These are phyloP conservation scores for Psilocybe cyanescens DNA, from an alignment of 768 basidiomycete species.

Conservation along the genomic window DNA sequence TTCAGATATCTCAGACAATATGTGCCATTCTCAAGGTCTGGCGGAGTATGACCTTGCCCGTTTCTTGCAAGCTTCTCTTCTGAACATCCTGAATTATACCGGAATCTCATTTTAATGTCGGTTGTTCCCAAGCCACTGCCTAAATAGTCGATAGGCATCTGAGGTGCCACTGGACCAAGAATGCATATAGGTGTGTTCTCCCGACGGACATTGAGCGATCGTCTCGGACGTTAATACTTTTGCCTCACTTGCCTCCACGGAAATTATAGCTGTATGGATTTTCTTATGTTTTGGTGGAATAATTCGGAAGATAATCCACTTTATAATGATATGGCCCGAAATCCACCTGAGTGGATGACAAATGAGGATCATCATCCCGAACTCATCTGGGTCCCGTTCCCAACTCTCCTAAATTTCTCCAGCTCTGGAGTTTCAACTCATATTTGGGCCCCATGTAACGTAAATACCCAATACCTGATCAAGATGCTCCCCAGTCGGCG, in stretches of 20 bases:
- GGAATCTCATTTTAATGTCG: background rate
- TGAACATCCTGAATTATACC: background rate
- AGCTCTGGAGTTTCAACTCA: too few relatives aligned
- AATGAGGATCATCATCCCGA: background rate
- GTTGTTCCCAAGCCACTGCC: background rate
- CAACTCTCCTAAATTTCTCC: too few relatives aligned
- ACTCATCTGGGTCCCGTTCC: background rate
- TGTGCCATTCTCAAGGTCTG: background rate
- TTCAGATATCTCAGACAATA: background rate
- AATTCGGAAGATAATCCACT: background rate
- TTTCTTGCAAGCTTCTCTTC: background rate
- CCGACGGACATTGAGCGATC: background rate
- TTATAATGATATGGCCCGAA: background rate
- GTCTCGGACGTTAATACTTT: background rate
- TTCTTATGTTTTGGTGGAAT: background rate
- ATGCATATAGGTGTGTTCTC: background rate
- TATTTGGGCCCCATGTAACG: too few relatives aligned
- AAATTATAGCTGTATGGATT: background rate
- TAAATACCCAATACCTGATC: too few relatives aligned
- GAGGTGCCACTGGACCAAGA: too few relatives aligned
- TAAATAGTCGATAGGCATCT: too few relatives aligned
- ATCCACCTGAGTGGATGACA: background rate
- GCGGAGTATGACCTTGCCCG: background rate
- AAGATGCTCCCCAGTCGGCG: background rate
- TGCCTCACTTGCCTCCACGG: background rate